Evolutionary conservation across 1,284 basidiomycete species (phyloP), one percentile per base, ranked within the genome.

Genomic region (Cystobasidiaceae sp.): DNA sequence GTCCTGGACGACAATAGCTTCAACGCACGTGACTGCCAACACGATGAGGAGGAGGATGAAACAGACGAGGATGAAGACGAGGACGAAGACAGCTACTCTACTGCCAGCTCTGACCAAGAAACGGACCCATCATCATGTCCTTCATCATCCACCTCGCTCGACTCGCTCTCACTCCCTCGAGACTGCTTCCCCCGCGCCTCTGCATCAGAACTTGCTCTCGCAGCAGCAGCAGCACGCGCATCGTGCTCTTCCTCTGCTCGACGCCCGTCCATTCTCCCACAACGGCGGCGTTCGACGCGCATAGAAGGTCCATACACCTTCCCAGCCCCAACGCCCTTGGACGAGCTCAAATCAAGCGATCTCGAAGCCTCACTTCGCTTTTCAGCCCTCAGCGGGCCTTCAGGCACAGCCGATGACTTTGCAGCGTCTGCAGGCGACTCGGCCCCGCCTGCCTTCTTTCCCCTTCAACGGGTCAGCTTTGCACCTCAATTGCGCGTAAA

Each of bases 381-480:
- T 25, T 51, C 61, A 17, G 15, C 43, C 3, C 44, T n/a, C n/a
- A n/a, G n/a, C n/a, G n/a, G n/a, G n/a, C n/a, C n/a, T n/a, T n/a
- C n/a, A n/a, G n/a, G n/a, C n/a, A n/a, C 52, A 9, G 25, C 52
- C 27, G 39, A 23, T 46, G 15, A 43, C 19, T 59, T 32, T 6
- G 17, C 54, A 30, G 32, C 54, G 13, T 44, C 54, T 13, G 39
- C 32, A 15, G 54, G 44, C 41, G 54, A 56, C 8, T 51, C 61
- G 13, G 52, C 66, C 17, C 74, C 74, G 6, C 74, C 74, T 17
- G 74, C 74, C 4, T 75, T 75, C 66, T 75, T 75, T 62, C 74
- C 74, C 19, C 68, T 71, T 17, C 69, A 72, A 28, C 68, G 73
- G 37, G 73, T 75, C 57, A 69, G 71, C 39, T 74, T 75, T 65